Conservation (phyloP, 176 grass and related monocot genomes). For the Triticum aestivum region IWGSC_CS_RefSeq_v2.1 NC_057794.1:584180005-584180504, state of each 20-base stretch:
- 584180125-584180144: slow-evolving; percentile 27
- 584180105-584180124: slow-evolving; percentile 43
- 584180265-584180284: slow-evolving; percentile 72
- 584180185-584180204: slow-evolving; percentile 57
- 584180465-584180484: slow-evolving; percentile 63
- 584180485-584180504: slow-evolving; percentile 36
- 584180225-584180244: slow-evolving; percentile 38
- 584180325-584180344: slow-evolving; percentile 71
- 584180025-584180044: slow-evolving; percentile 69
- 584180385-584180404: slow-evolving; percentile 55
- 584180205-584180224: slow-evolving; percentile 55
- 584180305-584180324: slow-evolving; percentile 40
- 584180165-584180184: slow-evolving; percentile 56
- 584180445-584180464: slow-evolving; percentile 79
- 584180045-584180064: slow-evolving; percentile 74
- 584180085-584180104: slow-evolving; percentile 37
- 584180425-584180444: slow-evolving; percentile 67
- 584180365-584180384: slow-evolving; percentile 51
- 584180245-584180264: slow-evolving; percentile 76
- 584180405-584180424: slow-evolving; percentile 49
- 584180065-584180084: slow-evolving; percentile 81
- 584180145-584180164: slow-evolving; percentile 62
- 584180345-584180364: slow-evolving; percentile 54
- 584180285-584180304: slow-evolving; percentile 46
- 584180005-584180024: slow-evolving; percentile 52